Conservation (phyloP, 2,329 filamentous ascomycete species). For the Monosporascus sp. region DNA sequence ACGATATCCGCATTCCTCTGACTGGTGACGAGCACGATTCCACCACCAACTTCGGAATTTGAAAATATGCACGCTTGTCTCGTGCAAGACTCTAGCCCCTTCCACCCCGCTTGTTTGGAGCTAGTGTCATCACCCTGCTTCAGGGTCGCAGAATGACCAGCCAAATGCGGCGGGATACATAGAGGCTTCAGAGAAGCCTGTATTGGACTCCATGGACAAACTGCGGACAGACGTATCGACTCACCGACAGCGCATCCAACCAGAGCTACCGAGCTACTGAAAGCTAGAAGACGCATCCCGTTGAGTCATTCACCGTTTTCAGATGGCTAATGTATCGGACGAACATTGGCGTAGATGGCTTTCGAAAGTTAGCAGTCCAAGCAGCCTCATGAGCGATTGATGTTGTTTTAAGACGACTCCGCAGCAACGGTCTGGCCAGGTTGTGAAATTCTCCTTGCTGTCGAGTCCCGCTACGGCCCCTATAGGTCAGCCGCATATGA, state of each 20-base stretch:
- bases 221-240: neutral
- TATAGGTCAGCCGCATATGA: no score
- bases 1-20: conserved; percentile 15
- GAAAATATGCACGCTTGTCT: conserved; percentile 21
- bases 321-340: no score
- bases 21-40: conserved; percentile 19
- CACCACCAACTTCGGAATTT: conserved; percentile 14
- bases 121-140: no score
- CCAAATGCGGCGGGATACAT: neutral
- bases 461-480: no score
- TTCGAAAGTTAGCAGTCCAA: no score
- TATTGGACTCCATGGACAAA: neutral
- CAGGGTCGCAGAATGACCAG: neutral
- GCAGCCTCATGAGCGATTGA: no score
- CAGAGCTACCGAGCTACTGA: neutral
- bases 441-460: no score
- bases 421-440: no score
- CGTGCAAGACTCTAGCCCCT: conserved; percentile 18
- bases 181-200: neutral
- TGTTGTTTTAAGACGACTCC: no score
- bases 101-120: conserved; percentile 7
- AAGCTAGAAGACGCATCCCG: neutral
- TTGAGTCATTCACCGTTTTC: neutral
- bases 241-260: neutral
- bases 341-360: no score